These are phyloP conservation scores for Sugiyamaella mastotermitis DNA, from an alignment of 805 yeast genomes.

Conservation along the genomic window DNA sequence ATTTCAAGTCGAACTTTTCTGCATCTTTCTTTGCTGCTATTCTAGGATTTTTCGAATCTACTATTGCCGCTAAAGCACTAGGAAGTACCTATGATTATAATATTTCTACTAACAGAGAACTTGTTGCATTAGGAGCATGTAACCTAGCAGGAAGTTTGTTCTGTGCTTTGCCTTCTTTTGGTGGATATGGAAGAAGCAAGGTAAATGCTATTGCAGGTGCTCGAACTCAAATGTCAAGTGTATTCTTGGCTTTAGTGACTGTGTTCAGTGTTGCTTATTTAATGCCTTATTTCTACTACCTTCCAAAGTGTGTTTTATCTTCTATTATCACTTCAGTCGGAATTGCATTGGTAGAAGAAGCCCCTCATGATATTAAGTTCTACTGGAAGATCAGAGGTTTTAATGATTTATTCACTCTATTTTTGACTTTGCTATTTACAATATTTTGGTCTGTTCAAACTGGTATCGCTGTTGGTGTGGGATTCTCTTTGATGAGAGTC, in stretches of 20 bases:
- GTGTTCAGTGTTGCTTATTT: conserved; percentile 56
- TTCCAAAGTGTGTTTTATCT: conserved; percentile 76
- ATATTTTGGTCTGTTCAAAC: conserved; percentile 75
- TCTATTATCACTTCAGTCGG: conserved; percentile 80
- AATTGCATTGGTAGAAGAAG: conserved; percentile 68
- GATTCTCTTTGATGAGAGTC: conserved; percentile 72
- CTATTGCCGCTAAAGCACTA: conserved; percentile 84
- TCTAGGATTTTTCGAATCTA: conserved; percentile 86
- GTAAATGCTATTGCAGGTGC: conserved; percentile 87
- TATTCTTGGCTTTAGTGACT: conserved; percentile 72
- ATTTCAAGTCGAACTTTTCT: conserved; percentile 52
- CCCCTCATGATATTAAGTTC: conserved; percentile 70
- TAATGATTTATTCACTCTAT: conserved; percentile 65
- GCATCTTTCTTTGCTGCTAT: conserved; percentile 74
- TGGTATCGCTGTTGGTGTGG: conserved; percentile 84
- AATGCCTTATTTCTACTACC: conserved; percentile 56
- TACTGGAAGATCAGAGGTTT: conserved; percentile 71
- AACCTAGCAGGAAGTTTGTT: conserved; percentile 55
- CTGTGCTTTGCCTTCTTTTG: conserved; percentile 80
- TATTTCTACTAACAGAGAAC: conserved; percentile 81
- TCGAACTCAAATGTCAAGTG: conserved; percentile 76
- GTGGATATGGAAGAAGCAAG: conserved; percentile 92
- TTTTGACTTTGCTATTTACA: conserved; percentile 58
- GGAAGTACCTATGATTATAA: conserved; percentile 58
- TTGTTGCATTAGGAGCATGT: conserved; percentile 80